These are phyloP conservation scores for Solioccasus polychromus DNA, from an alignment of 768 basidiomycete species.

Conservation along the genomic window DNA sequence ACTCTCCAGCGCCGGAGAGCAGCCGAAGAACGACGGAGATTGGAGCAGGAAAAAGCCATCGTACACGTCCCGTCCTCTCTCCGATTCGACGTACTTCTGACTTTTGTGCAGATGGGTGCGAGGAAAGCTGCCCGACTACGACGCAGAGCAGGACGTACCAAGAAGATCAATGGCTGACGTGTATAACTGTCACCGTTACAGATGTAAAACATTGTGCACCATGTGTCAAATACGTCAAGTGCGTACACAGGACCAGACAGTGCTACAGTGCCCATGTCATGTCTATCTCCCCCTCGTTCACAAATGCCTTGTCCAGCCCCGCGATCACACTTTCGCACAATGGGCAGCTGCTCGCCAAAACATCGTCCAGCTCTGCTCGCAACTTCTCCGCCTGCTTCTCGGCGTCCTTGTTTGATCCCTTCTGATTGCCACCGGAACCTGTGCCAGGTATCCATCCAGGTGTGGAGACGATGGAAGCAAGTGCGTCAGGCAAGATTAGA, in stretches of 20 bases:
- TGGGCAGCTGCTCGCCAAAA: constrained; percentile 88
- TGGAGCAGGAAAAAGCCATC: constrained; percentile 39
- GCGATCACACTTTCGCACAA: constrained; percentile 88
- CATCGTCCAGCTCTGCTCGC: constrained; percentile 81
- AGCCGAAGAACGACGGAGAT: constrained; percentile 65
- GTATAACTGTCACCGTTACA: background rate
- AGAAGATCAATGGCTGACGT: constrained; percentile 75
- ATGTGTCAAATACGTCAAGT: constrained; percentile 5
- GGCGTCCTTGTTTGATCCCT: constrained; percentile 43
- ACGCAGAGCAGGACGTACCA: constrained; percentile 70
- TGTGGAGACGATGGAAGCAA: constrained; percentile 79
- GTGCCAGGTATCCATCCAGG: constrained; percentile 78
- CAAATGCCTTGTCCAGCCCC: constrained; percentile 85
- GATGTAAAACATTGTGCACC: constrained; percentile 12
- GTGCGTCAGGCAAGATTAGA: constrained; percentile 89
- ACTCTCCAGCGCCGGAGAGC: constrained; percentile 69
- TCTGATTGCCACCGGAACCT: constrained; percentile 44
- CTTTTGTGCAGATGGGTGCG: constrained; percentile 65
- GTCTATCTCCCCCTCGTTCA: constrained; percentile 74
- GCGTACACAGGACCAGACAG: background rate
- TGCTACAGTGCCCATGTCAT: constrained; percentile 68
- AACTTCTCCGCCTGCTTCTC: constrained; percentile 69
- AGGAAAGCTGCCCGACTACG: constrained; percentile 71
- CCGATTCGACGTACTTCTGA: background rate
- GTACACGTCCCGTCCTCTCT: constrained; percentile 6